These are phyloP conservation scores for Tuber umbilicatum DNA, from an alignment of 495 filamentous ascomycete genomes.

Conservation along the genomic window DNA sequence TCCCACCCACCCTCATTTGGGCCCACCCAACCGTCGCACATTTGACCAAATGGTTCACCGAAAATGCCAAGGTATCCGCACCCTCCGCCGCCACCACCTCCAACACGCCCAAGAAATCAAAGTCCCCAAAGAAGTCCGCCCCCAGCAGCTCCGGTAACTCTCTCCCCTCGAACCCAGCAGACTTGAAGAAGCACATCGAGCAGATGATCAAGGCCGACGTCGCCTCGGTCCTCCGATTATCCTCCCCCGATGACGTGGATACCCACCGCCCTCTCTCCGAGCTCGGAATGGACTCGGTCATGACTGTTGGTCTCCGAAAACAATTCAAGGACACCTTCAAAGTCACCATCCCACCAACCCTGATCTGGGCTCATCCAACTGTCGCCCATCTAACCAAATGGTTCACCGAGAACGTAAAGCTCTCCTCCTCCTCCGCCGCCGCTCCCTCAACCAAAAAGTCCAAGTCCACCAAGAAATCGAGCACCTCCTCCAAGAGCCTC, in stretches of 20 bases:
- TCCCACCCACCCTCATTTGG: slow-evolving; percentile 47
- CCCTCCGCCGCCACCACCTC: not conserved
- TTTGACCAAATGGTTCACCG: slow-evolving; percentile 42
- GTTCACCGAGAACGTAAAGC: slow-evolving; percentile 35
- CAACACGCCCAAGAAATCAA: not conserved
- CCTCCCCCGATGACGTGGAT: slow-evolving; percentile 43
- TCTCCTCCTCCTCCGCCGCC: not conserved
- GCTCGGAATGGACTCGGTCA: slow-evolving; percentile 47
- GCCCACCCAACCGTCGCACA: slow-evolving; percentile 44
- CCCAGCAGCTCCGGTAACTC: not conserved
- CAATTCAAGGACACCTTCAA: slow-evolving; percentile 44
- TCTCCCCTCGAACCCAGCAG: not conserved
- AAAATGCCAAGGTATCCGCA: slow-evolving; percentile 14
- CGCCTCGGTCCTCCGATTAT: not conserved
- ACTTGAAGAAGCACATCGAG: not conserved
- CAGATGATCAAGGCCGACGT: not conserved
- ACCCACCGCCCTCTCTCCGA: slow-evolving; percentile 42
- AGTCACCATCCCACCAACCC: slow-evolving; percentile 46
- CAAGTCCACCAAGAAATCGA: slow-evolving; percentile 2
- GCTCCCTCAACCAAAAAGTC: slow-evolving; percentile 1
- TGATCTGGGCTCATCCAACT: slow-evolving; percentile 46
- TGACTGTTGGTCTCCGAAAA: slow-evolving; percentile 45
- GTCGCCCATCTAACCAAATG: slow-evolving; percentile 42
- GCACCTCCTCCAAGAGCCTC: not conserved
- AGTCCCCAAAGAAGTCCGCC: not conserved